Percentiles rank a stretch among this genome's conserved stretches.
Evolutionary conservation across 148 eudicot species (phyloP).

Genomic region (Simmondsia chinensis): DNA sequence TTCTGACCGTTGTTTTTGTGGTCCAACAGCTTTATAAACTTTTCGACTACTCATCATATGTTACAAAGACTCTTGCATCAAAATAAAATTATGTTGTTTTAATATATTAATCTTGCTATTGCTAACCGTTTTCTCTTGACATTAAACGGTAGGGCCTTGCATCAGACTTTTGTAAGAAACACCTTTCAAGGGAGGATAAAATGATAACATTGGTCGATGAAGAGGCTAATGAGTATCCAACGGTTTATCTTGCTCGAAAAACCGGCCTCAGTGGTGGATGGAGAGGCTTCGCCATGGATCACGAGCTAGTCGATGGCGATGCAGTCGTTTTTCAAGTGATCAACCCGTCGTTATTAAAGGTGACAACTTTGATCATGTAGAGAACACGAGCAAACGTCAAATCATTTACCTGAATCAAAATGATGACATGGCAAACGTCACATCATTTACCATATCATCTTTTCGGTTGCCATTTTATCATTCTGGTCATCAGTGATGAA

Average conservation of each 20-base stretch:
- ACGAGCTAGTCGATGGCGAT: constrained; percentile 61
- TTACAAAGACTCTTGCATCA: no score
- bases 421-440: no score
- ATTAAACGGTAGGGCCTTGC: constrained; percentile 44
- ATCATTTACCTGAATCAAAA: no score
- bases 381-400: no score
- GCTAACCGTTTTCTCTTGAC: background rate
- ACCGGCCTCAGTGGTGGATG: constrained; percentile 76
- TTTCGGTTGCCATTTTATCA: no score
- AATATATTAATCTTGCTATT: no score
- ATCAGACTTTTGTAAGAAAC: constrained; percentile 25
- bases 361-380: constrained; percentile 11
- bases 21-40: no score
- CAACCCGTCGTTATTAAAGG: constrained; percentile 40
- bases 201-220: constrained; percentile 48
- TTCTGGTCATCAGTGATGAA: no score
- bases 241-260: constrained; percentile 38
- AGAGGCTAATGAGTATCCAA: constrained; percentile 43
- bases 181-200: constrained; percentile 41
- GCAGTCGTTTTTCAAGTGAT: constrained; percentile 52
- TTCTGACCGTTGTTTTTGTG: no score
- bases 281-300: constrained; percentile 51
- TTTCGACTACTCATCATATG: no score
- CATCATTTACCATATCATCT: no score
- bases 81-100: no score